Conservation (phyloP, 371 early-diverging fungal species). For the Mortierella sp. region DNA sequence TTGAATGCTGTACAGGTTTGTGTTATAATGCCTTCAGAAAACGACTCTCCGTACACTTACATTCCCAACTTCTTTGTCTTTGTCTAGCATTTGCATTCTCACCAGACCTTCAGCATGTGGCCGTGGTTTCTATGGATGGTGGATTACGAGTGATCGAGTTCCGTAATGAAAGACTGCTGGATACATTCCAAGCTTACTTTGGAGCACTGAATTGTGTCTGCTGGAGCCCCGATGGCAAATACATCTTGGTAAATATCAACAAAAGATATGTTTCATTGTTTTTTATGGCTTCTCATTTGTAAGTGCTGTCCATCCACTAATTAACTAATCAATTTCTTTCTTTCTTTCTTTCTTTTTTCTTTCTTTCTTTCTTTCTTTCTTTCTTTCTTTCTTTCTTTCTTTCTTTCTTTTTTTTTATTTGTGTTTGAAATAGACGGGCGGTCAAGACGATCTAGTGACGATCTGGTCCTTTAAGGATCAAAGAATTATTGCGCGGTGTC, state of each 20-base stretch:
- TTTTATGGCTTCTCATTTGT: background rate
- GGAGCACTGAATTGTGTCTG: constrained; percentile 87
- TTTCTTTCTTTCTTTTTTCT: too few species aligned
- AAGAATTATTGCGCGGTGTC: constrained; percentile 86
- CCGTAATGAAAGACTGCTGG: constrained; percentile 71
- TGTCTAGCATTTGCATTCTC: constrained; percentile 81
- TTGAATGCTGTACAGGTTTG: background rate
- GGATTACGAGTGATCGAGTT: constrained; percentile 81
- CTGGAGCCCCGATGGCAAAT: constrained; percentile 95
- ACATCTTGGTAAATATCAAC: constrained; percentile 75
- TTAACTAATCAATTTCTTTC: too few species aligned
- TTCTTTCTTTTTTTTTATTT: background rate
- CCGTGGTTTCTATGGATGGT: constrained; percentile 84
- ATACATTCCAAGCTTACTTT: constrained; percentile 82
- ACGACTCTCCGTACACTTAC: background rate
- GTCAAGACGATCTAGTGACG: constrained; percentile 96
- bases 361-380: too few species aligned
- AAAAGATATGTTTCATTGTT: background rate
- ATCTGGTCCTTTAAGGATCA: constrained; percentile 88
- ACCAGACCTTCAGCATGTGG: constrained; percentile 86
- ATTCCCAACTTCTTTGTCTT: background rate
- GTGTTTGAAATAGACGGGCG: constrained; percentile 68
- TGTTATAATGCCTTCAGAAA: background rate
- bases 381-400: too few species aligned
- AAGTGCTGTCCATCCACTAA: too few species aligned